These are phyloP conservation scores for Lunasporangiospora selenospora DNA, from an alignment of 192 early-diverging fungal species.

Conservation along the genomic window DNA sequence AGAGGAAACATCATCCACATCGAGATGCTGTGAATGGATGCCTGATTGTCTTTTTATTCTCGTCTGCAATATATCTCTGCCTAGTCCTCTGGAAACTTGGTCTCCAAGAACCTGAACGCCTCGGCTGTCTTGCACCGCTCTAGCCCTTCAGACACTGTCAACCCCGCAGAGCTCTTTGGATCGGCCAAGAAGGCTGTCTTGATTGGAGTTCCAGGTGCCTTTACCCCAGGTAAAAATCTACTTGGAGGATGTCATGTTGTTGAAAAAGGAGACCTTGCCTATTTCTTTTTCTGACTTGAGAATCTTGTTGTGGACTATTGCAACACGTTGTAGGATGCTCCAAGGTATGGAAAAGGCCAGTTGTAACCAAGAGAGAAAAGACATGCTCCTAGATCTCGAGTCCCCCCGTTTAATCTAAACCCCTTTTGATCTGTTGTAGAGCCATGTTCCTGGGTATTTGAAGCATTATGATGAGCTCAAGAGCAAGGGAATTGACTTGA, in stretches of 20 bases:
- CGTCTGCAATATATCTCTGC: background rate
- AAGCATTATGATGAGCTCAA: slow-evolving; percentile 54
- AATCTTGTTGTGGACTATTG: too few relatives aligned
- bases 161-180: slow-evolving; percentile 50
- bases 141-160: slow-evolving; percentile 51
- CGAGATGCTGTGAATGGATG: background rate
- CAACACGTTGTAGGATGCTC: slow-evolving; percentile 11
- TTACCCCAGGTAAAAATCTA: slow-evolving; percentile 39
- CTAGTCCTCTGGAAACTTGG: slow-evolving; percentile 10
- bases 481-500: slow-evolving; percentile 56
- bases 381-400: too few relatives aligned
- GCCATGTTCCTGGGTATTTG: slow-evolving; percentile 60
- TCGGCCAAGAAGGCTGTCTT: slow-evolving; percentile 51
- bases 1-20: background rate
- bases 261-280: too few relatives aligned
- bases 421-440: slow-evolving; percentile 14
- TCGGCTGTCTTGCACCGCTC: slow-evolving; percentile 38
- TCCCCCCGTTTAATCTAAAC: too few relatives aligned
- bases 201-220: slow-evolving; percentile 51
- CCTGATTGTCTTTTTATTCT: background rate
- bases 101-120: slow-evolving; percentile 30
- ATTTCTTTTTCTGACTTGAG: too few relatives aligned
- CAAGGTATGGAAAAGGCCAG: slow-evolving; percentile 17
- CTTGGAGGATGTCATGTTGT: too few relatives aligned
- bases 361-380: background rate